A percentile compares a stretch with the other conserved stretches of the same genome.
phyloP scores from a whole-genome alignment of 495 filamentous ascomycete species.

The Collariella sp. region DNA sequence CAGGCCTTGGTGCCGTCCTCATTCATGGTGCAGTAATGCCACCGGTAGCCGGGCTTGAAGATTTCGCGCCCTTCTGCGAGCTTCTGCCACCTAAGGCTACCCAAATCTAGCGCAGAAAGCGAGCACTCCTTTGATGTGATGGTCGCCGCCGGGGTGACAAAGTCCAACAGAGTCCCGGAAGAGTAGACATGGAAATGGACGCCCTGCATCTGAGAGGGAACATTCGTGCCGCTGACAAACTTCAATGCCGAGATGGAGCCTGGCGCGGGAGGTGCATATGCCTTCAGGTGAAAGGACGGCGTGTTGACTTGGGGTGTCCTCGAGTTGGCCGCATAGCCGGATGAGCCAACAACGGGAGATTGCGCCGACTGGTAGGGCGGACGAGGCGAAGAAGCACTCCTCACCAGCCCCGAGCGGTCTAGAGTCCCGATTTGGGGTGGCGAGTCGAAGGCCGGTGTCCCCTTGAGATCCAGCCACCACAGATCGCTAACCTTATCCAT shows the following conservation, averaged over 20 bases:
- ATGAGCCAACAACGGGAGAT: constrained; percentile 45
- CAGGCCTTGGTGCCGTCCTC: constrained; percentile 90
- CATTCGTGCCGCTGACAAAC: constrained; percentile 79
- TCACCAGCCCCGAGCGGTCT: constrained; percentile 30
- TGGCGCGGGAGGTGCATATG: constrained; percentile 59
- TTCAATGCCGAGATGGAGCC: constrained; percentile 83
- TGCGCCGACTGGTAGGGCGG: constrained; percentile 33
- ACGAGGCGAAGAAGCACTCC: constrained; percentile 36
- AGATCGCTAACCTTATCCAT: constrained; percentile 94
- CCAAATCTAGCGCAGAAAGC: constrained; percentile 76
- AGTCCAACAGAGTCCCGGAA: constrained; percentile 84
- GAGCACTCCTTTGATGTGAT: constrained; percentile 79
- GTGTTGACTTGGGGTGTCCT: constrained; percentile 73
- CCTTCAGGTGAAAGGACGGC: constrained; percentile 58
- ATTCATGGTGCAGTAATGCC: constrained; percentile 96
- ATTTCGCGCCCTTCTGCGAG: constrained; percentile 88
- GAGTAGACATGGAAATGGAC: constrained; percentile 93
- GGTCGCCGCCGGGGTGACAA: constrained; percentile 84
- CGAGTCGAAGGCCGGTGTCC: constrained; percentile 72
- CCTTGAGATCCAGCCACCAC: constrained; percentile 93
- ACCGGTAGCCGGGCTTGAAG: constrained; percentile 76
- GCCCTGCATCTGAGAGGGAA: constrained; percentile 80
- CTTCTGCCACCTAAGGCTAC: constrained; percentile 82
- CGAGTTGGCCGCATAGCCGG: constrained; percentile 82
- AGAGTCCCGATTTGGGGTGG: constrained; percentile 60